A percentile compares a stretch with the other conserved stretches of the same genome.
Evolutionary conservation across 768 basidiomycete species (phyloP).

Genomic region (Suillus subalutaceus): DNA sequence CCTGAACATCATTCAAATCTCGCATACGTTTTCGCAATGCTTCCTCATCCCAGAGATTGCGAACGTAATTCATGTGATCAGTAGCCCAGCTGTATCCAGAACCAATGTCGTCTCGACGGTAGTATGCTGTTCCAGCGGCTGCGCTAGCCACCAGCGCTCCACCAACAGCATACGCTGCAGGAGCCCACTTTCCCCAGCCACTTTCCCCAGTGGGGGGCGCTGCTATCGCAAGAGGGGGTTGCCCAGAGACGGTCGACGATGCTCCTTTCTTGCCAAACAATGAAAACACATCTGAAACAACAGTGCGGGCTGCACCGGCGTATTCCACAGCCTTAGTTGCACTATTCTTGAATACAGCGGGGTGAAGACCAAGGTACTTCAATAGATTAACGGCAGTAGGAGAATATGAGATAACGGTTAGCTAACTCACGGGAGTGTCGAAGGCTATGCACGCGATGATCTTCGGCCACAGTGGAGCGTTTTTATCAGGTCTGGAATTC

Average conservation of each 20-base stretch:
- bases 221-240: constrained; percentile 34
- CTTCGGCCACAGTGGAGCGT: constrained; percentile 82
- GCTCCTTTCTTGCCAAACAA: constrained; percentile 52
- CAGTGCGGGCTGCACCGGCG: constrained; percentile 62
- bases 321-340: constrained; percentile 76
- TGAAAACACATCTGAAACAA: constrained; percentile 64
- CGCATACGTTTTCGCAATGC: constrained; percentile 64
- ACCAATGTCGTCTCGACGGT: constrained; percentile 74
- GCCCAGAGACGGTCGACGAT: constrained; percentile 26
- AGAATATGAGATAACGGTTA: constrained; percentile 4
- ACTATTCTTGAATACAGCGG: constrained; percentile 81
- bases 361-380: constrained; percentile 88
- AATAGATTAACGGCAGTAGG: constrained; percentile 7
- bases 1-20: constrained; percentile 60
- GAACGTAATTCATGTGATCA: constrained; percentile 90
- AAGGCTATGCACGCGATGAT: constrained; percentile 85
- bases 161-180: constrained; percentile 71
- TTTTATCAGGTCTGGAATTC: constrained; percentile 61
- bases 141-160: constrained; percentile 79
- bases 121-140: constrained; percentile 83
- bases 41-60: constrained; percentile 81
- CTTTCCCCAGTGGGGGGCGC: constrained; percentile 31
- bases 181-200: constrained; percentile 67
- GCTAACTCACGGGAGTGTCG: constrained; percentile 83
- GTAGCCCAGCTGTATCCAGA: constrained; percentile 73